These are phyloP conservation scores for Wickerhamiella occidentalis DNA, from an alignment of 805 yeast species.

Conservation along the genomic window DNA sequence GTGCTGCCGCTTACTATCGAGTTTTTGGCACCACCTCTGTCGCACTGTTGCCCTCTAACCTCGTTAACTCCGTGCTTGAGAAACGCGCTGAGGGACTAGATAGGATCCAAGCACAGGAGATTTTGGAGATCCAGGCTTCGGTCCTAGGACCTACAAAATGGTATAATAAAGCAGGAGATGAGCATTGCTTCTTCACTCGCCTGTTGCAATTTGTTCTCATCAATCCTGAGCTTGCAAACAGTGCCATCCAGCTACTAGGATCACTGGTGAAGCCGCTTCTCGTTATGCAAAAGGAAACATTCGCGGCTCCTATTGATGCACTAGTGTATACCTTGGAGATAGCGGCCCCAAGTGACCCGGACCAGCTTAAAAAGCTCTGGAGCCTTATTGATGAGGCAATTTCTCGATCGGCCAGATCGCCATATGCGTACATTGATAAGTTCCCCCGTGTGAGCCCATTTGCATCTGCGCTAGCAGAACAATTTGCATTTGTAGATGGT, in stretches of 20 bases:
- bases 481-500: slow-evolving; percentile 20
- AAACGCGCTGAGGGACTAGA: slow-evolving; percentile 18
- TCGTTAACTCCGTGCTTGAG: slow-evolving; percentile 1
- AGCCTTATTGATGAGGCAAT: slow-evolving; percentile 62
- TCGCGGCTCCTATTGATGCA: slow-evolving; percentile 44
- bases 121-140: slow-evolving; percentile 48
- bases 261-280: slow-evolving; percentile 41
- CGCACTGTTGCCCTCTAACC: slow-evolving; percentile 12
- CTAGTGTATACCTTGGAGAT: slow-evolving; percentile 39
- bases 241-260: slow-evolving; percentile 39
- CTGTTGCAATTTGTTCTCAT: slow-evolving; percentile 42
- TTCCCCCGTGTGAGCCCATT: slow-evolving; percentile 46
- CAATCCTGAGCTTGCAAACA: slow-evolving; percentile 28
- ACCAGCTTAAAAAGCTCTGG: slow-evolving; percentile 37
- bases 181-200: slow-evolving; percentile 54
- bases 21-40: slow-evolving; percentile 9
- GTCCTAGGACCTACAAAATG: slow-evolving; percentile 50
- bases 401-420: slow-evolving; percentile 56
- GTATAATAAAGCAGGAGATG: slow-evolving; percentile 50
- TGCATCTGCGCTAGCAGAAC: slow-evolving; percentile 50
- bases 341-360: slow-evolving; percentile 12
- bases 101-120: slow-evolving; percentile 28
- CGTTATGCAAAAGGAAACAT: slow-evolving; percentile 39
- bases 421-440: slow-evolving; percentile 72
- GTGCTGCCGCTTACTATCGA: slow-evolving; percentile 10